Evolutionary conservation across 371 early-diverging fungal genomes (phyloP).

Genomic region (Syncephalastrum racemosum): DNA sequence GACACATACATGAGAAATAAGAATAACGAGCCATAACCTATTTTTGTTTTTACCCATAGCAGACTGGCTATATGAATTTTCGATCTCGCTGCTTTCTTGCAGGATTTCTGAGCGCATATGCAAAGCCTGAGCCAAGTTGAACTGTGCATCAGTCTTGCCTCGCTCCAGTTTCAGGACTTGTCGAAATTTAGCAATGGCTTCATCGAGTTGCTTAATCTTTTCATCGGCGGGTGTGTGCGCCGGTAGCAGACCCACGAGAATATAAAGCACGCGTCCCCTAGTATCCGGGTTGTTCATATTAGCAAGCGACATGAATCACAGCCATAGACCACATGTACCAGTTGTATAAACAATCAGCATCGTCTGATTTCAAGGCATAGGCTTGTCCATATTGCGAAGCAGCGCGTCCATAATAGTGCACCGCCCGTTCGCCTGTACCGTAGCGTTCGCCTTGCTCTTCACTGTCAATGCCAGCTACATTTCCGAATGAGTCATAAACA

Average conservation of each 20-base stretch:
- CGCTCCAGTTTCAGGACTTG: conserved; percentile 47
- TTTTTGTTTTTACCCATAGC: conserved; percentile 27
- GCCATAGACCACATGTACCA: conserved; percentile 54
- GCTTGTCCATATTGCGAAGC: conserved; percentile 67
- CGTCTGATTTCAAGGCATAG: conserved; percentile 48
- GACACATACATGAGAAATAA: background rate
- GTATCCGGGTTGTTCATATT: background rate
- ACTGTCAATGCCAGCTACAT: conserved; percentile 57
- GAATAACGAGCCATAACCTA: background rate
- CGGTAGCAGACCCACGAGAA: conserved; percentile 61
- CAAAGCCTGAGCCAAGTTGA: conserved; percentile 73
- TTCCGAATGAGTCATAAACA: background rate
- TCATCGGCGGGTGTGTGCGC: conserved; percentile 45
- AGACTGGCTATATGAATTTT: conserved; percentile 47
- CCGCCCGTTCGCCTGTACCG: conserved; percentile 62
- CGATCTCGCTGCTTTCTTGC: conserved; percentile 56
- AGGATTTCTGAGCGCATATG: conserved; percentile 62
- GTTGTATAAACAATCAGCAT: conserved; percentile 70
- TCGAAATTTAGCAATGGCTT: conserved; percentile 58
- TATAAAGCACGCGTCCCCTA: conserved; percentile 66
- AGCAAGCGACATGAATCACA: background rate
- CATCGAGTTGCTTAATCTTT: conserved; percentile 49
- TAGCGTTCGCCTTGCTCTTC: conserved; percentile 78
- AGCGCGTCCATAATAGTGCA: conserved; percentile 65
- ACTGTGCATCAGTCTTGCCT: conserved; percentile 63